These are phyloP conservation scores for Trichosporon asahii DNA, from an alignment of 1,284 basidiomycete genomes.

Conservation along the genomic window DNA sequence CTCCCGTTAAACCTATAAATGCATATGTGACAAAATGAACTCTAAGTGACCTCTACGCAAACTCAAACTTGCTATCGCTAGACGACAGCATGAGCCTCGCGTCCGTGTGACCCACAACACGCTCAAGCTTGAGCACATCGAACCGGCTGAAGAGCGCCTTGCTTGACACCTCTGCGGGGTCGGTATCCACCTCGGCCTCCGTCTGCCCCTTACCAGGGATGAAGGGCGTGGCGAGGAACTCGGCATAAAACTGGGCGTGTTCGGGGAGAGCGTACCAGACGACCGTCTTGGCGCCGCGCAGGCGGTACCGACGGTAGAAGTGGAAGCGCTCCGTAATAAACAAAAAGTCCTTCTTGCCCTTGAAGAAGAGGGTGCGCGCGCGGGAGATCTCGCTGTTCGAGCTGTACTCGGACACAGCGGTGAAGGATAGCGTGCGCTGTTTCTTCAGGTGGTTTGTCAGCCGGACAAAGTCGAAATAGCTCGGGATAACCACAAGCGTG, in stretches of 20 bases:
- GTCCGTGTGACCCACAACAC: constrained; percentile 61
- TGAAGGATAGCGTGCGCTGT: constrained; percentile 64
- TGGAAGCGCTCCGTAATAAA: constrained; percentile 95
- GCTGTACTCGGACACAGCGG: constrained; percentile 92
- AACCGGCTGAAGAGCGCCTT: constrained; percentile 78
- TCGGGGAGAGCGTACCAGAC: constrained; percentile 90
- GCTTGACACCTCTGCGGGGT: constrained; percentile 72
- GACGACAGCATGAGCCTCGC: constrained; percentile 50
- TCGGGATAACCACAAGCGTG: constrained; percentile 85
- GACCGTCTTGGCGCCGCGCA: constrained; percentile 85
- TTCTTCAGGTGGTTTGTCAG: constrained; percentile 82
- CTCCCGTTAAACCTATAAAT: not conserved
- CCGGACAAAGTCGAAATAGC: constrained; percentile 94
- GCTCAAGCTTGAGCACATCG: constrained; percentile 79
- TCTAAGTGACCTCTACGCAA: constrained; percentile 32
- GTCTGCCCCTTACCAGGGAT: constrained; percentile 55
- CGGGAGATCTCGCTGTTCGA: constrained; percentile 88
- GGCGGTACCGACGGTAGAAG: constrained; percentile 90
- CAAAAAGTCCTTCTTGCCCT: constrained; percentile 78
- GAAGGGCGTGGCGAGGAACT: constrained; percentile 83
- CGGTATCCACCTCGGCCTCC: constrained; percentile 47
- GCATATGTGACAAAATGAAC: not conserved
- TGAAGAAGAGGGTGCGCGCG: constrained; percentile 88
- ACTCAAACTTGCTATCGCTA: constrained; percentile 48
- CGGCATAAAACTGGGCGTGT: constrained; percentile 86